Base-by-base conservation (phyloP, 495 filamentous ascomycete genomes). In the Sordaria brevicollis region DNA sequence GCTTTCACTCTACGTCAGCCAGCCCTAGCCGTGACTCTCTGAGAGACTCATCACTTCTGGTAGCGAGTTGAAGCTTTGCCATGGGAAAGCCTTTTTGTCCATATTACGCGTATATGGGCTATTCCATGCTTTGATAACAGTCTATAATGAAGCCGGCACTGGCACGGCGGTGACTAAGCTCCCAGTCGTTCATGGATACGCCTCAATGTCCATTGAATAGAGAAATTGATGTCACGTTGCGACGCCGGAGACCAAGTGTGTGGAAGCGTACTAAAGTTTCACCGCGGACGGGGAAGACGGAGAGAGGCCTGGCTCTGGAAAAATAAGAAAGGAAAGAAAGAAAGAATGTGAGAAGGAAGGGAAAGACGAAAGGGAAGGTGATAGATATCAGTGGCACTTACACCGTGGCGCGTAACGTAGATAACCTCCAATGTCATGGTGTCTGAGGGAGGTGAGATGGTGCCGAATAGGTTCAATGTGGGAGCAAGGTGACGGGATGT, bases 351-450 rank as follows among this genome's bases (percentile, higher is more conserved):
- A n/a, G n/a, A n/a, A n/a, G n/a, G n/a, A n/a, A n/a, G n/a, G n/a
- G n/a, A n/a, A n/a, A n/a, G n/a, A n/a, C n/a, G 33, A 49, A 41
- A 25, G 37, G 25, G 54, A 25, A 19, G 9, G 67, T 39, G 31
- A 8, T 69, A 65, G 31, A 8, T 69, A 65, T 29, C 65, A 31
- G 62, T 29, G 54, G 21, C 9, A 86, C 90, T 80, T 87, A 96
- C 93, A 72, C 92, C 93, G 80, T 97, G 93, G 21, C 93, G 88
- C 70, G 89, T 89, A 54, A 97, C 84, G 76, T 95, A 97, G 75
- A 97, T 95, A 70, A 87, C 88, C 79, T 94, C 90, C 35, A 96
- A 82, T 71, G 81, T 70, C 81, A 84, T 84, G 29, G 68, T 65
- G 7, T 43, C 39, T 43, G 39, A 21, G 17, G 35, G n/a, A n/a